Conservation (phyloP, 352 stramenopile genomes). For the Globisporangium splendens region DNA sequence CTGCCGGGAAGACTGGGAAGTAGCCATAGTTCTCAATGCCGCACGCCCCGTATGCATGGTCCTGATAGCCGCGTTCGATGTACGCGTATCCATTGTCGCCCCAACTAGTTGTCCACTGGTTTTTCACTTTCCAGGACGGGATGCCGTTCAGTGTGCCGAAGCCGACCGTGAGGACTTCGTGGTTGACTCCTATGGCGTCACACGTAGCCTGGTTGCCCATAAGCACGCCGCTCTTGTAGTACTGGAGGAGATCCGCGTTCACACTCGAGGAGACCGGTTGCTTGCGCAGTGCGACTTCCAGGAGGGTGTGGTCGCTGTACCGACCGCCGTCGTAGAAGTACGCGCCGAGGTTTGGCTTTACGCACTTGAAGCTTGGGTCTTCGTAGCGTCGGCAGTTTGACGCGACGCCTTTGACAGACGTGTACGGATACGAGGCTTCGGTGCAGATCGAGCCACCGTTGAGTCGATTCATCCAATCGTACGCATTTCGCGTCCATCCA, state of each 20-base stretch:
- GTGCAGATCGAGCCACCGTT: too few species aligned
- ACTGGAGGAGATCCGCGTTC: neutral
- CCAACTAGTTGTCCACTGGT: slow-evolving; percentile 27
- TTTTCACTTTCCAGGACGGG: slow-evolving; percentile 38
- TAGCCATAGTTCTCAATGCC: slow-evolving; percentile 46
- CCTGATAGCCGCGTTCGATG: slow-evolving; percentile 29
- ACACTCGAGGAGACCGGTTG: slow-evolving; percentile 2
- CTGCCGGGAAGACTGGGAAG: slow-evolving; percentile 29
- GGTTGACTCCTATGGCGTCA: slow-evolving; percentile 7
- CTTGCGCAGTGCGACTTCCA: slow-evolving; percentile 6
- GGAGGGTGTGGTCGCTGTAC: slow-evolving; percentile 6
- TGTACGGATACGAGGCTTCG: too few species aligned
- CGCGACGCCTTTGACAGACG: too few species aligned
- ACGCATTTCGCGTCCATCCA: too few species aligned
- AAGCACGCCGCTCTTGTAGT: slow-evolving; percentile 10
- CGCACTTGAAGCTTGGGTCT: slow-evolving; percentile 10
- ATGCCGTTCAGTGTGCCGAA: slow-evolving; percentile 22
- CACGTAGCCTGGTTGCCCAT: slow-evolving; percentile 5
- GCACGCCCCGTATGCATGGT: too few species aligned
- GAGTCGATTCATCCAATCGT: too few species aligned
- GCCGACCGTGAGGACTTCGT: slow-evolving; percentile 31
- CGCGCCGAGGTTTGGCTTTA: slow-evolving; percentile 8
- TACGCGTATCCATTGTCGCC: slow-evolving; percentile 32
- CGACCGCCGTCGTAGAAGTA: neutral
- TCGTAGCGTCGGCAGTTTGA: too few species aligned